Base-by-base conservation (phyloP, 257 asterid species). In the Lithospermum erythrorhizon region DNA sequence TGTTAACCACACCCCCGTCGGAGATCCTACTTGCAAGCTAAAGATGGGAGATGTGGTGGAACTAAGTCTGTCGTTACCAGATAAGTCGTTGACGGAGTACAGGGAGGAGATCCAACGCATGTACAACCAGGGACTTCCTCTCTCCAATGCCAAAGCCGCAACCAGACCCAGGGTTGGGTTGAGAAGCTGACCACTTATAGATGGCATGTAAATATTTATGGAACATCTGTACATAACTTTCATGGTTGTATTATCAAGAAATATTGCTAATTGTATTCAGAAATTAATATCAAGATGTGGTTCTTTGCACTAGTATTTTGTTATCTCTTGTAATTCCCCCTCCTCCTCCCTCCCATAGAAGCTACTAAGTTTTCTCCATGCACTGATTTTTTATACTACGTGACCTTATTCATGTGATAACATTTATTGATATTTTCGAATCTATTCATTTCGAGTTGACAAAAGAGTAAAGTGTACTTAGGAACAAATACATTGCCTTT, bases 41-140 rank as follows among this genome's bases (percentile, higher is more conserved):
- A 78, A 81, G 58, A 93, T 93, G 99, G 99, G 99, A 2, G 99
- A 93, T 21, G 90, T 93, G 41, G 84, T 89, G 69, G 99, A 93
- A 67, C 57, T 93, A 67, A 86, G 96, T 65, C 96, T 95, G 3
- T 79, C 97, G 17, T 80, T 93, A 53, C 90, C 97, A 1, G 94
- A 84, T 15, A 87, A 89, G 65, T 86, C 96, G 0, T 72, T 93
- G 79, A 80, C 75, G 0, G 85, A 70, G 62, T 93, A 83, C 72
- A 78, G 97, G 72, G 95, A 89, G 69, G 95, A 93, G 83, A 89
- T 93, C 52, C 94, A 87, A 69, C 85, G 99, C 13, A 93, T 93
- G 97, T 93, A 93, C 32, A 73, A 89, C 76, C 49, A 75, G 49
- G 97, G 88, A 48, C 65, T 61, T 23, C 65, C 72, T 6, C 69